Conservation (phyloP, 495 filamentous ascomycete species). For the Hypoxylon cercidicola region DNA sequence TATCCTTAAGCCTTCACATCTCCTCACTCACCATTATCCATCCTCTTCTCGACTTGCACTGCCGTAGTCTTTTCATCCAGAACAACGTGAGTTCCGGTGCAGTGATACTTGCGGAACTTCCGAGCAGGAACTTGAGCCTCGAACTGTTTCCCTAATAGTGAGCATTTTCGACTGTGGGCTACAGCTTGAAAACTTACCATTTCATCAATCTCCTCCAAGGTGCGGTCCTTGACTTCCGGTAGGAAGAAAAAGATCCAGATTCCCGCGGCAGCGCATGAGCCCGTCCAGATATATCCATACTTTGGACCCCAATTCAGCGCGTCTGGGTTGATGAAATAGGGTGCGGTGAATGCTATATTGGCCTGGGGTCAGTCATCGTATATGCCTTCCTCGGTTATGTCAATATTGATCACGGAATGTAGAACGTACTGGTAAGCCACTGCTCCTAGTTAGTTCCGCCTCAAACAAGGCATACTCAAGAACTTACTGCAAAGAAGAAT, state of each 20-base stretch:
- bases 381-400: not conserved
- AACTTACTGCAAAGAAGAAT: constrained; percentile 57
- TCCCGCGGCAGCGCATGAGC: constrained; percentile 51
- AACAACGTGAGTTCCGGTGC: constrained; percentile 39
- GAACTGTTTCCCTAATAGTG: constrained; percentile 46
- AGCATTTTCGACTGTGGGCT: not conserved
- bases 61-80: constrained; percentile 36
- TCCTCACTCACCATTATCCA: constrained; percentile 1
- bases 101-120: constrained; percentile 60
- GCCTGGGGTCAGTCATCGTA: not conserved
- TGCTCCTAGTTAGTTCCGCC: constrained; percentile 12
- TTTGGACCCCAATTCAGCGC: constrained; percentile 66
- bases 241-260: constrained; percentile 62
- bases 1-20: not conserved
- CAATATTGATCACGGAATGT: not conserved
- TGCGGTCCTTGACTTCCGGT: constrained; percentile 64
- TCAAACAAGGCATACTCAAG: not conserved
- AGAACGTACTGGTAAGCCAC: constrained; percentile 60
- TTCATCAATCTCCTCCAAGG: constrained; percentile 65
- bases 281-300: constrained; percentile 66
- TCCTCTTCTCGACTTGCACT: constrained; percentile 28
- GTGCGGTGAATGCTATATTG: constrained; percentile 61
- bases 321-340: constrained; percentile 70
- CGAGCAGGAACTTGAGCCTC: constrained; percentile 57
- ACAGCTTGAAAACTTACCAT: constrained; percentile 49